Evolutionary conservation across 305 asterid genomes (phyloP), one percentile per base, ranked within the genome.

Genomic region (Ilex paraguariensis): DNA sequence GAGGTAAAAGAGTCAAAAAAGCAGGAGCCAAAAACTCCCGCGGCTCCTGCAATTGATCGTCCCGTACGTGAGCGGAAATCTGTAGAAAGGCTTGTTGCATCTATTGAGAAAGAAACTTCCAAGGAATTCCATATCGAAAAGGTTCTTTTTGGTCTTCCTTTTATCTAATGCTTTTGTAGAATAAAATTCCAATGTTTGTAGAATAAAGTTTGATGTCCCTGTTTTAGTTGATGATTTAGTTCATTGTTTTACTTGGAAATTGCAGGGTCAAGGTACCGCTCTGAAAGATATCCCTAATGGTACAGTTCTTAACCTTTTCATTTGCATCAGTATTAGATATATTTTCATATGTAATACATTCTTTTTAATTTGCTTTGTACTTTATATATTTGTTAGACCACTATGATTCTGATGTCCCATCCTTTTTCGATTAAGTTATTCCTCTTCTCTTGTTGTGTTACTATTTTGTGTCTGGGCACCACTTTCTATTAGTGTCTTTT

Each of bases 261-360:
- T 77, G 78, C 86, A 90, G 96, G 97, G 97, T 53, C 92, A 80
- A 79, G 97, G 97, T 79, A 84, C 87, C 71, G 87, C 92, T 10
- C 75, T 90, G 57, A 90, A 90, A 77, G 95, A 87, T 70, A 90
- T 90, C 48, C 97, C 92, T 54, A 87, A 90, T 69, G 97, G 97
- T 90, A 87, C 55, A 28, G 16, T 59, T 14, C 60, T 58, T 52
- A 36, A 49, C 59, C 40, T 65, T 59, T 56, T 3, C 56, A 45
- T 65, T 60, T 52, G 10, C 56, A 12, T 50, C 7, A 50, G 14
- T 50, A 14, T 50, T 42, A 42, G 12, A 42, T 21, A 21, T 21
- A 21, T 21, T 21, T 21, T 21, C 28, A 21, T 21, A 21, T 21
- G 28, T 21, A 21, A 21, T 21, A 21, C 28, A 21, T 21, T 21